Evolutionary conservation across 192 early-diverging fungal genomes (phyloP).

Genomic region (Podila epicladia): DNA sequence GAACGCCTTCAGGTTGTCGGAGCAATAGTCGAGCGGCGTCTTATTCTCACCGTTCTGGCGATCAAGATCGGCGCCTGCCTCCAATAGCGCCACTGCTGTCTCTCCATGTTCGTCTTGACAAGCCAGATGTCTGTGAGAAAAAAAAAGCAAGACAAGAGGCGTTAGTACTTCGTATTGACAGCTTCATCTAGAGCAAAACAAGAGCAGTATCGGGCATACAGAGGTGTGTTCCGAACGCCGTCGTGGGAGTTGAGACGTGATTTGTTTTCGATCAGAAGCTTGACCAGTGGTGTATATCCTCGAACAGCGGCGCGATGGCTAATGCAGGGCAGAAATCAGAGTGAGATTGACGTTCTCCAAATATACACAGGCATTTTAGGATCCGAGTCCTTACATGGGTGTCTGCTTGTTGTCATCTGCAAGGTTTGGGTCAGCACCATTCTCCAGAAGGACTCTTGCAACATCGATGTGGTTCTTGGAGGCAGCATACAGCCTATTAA

Average conservation of each 20-base stretch:
- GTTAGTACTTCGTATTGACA: background rate
- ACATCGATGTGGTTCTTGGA: slow-evolving; percentile 68
- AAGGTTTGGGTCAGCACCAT: slow-evolving; percentile 57
- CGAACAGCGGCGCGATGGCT: slow-evolving; percentile 64
- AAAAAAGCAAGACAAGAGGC: slow-evolving; percentile 2
- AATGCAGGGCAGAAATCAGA: background rate
- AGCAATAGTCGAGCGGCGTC: slow-evolving; percentile 60
- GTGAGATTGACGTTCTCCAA: no score
- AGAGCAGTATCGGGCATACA: slow-evolving; percentile 25
- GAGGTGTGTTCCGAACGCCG: slow-evolving; percentile 59
- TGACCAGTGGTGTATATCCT: slow-evolving; percentile 58
- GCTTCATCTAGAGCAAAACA: no score
- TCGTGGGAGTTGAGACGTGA: slow-evolving; percentile 59
- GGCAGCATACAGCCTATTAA: slow-evolving; percentile 63
- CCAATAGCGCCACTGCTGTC: slow-evolving; percentile 57
- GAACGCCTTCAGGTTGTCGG: slow-evolving; percentile 37
- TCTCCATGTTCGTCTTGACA: slow-evolving; percentile 72
- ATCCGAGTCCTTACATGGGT: slow-evolving; percentile 53
- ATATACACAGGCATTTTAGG: no score
- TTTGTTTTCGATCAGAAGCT: slow-evolving; percentile 57
- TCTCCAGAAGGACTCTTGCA: slow-evolving; percentile 52
- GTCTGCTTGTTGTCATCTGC: slow-evolving; percentile 59
- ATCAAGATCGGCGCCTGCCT: slow-evolving; percentile 62
- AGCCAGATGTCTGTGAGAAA: slow-evolving; percentile 56
- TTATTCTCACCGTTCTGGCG: slow-evolving; percentile 55